Evolutionary conservation across 75 land plant genomes (phyloP).

Genomic region (Pinus albicaulis): DNA sequence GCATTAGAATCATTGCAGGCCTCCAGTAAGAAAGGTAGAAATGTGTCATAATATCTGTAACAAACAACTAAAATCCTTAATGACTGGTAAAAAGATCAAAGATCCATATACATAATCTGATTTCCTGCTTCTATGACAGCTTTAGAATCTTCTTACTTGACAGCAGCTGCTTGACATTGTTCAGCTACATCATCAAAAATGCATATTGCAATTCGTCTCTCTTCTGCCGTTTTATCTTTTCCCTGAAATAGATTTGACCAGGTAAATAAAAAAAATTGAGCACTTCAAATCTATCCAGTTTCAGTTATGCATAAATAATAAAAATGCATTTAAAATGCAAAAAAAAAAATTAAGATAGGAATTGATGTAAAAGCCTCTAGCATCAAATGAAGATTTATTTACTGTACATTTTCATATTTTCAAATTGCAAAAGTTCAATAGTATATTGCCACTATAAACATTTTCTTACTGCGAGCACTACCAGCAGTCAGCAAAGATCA

Average conservation of each 20-base stretch:
- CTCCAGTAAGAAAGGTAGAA: slow-evolving; percentile 76
- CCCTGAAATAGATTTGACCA: slow-evolving; percentile 38
- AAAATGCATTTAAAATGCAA: background rate
- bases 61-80: background rate
- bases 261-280: background rate
- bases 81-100: background rate
- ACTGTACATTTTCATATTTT: background rate
- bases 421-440: background rate
- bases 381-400: too few species aligned
- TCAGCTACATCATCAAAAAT: slow-evolving; percentile 94
- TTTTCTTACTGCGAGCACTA: background rate
- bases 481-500: background rate
- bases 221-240: slow-evolving; percentile 80
- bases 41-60: slow-evolving; percentile 82
- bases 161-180: slow-evolving; percentile 72
- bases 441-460: background rate
- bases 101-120: background rate
- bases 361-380: too few species aligned
- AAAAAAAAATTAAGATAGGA: too few species aligned
- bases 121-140: background rate
- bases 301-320: background rate
- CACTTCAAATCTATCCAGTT: background rate
- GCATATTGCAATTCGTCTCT: slow-evolving; percentile 86
- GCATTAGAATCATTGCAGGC: slow-evolving; percentile 75
- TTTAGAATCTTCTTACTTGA: slow-evolving; percentile 40